Conservation (phyloP, 179 eudicot species). For the Amaranthus tricolor region DNA sequence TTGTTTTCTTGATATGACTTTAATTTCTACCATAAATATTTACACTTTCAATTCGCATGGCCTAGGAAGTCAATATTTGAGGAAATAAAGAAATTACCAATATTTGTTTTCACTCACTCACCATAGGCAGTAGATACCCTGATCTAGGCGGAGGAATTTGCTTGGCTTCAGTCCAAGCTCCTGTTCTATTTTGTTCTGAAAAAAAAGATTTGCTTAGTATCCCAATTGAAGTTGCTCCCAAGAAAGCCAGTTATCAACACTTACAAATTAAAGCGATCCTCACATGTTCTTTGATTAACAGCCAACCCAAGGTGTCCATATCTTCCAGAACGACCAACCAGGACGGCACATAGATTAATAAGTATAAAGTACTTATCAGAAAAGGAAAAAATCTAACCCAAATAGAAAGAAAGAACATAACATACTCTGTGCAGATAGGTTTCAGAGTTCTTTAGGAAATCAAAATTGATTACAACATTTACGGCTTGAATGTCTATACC, state of each 20-base stretch:
- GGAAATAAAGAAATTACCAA: background rate
- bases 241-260: conserved; percentile 16
- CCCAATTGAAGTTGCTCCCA: background rate
- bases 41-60: background rate
- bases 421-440: conserved; percentile 94
- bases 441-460: conserved; percentile 88
- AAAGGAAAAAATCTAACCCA: background rate
- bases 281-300: conserved; percentile 89
- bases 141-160: conserved; percentile 97
- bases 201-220: conserved; percentile 13
- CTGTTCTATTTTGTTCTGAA: conserved; percentile 85
- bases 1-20: too few relatives aligned
- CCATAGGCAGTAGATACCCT: conserved; percentile 69
- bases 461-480: conserved; percentile 93
- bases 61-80: background rate
- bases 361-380: background rate
- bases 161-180: conserved; percentile 93
- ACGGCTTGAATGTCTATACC: conserved; percentile 99
- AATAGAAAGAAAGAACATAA: background rate
- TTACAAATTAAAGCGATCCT: conserved; percentile 96
- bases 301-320: conserved; percentile 96
- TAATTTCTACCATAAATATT: too few relatives aligned
- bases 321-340: conserved; percentile 99
- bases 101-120: conserved; percentile 15
- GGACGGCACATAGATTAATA: background rate